Evolutionary conservation across 2,329 filamentous ascomycete species (phyloP).

Genomic region (Ceratocystis ficicola): DNA sequence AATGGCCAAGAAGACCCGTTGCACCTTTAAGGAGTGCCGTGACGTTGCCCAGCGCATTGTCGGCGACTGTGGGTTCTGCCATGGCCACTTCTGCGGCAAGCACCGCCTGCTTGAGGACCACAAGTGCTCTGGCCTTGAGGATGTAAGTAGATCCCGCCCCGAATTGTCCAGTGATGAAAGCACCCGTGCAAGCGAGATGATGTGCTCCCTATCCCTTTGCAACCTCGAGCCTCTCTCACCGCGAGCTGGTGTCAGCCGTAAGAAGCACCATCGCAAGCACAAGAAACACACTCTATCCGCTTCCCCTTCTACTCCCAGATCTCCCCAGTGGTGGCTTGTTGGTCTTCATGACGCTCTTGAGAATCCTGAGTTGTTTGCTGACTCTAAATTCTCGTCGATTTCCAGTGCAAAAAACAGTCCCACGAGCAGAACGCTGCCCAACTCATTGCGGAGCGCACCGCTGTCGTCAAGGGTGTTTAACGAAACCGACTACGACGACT

Average conservation of each 20-base stretch:
- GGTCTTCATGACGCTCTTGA: conserved; percentile 32
- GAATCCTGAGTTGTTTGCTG: conserved; percentile 28
- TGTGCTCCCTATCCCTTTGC: not conserved
- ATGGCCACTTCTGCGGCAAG: conserved; percentile 87
- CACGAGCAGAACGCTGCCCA: conserved; percentile 89
- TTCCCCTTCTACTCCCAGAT: conserved; percentile 3
- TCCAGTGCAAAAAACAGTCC: conserved; percentile 88
- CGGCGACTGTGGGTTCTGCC: conserved; percentile 91
- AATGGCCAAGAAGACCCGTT: conserved; percentile 70
- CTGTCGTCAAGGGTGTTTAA: conserved; percentile 84
- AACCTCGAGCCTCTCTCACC: not conserved
- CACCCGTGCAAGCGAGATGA: not conserved
- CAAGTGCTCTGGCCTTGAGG: conserved; percentile 82
- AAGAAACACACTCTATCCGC: conserved; percentile 21
- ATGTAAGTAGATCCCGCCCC: conserved; percentile 42
- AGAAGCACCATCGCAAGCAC: not conserved
- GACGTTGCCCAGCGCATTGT: conserved; percentile 83
- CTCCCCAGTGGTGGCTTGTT: conserved; percentile 31
- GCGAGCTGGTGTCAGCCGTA: not conserved
- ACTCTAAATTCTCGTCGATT: conserved; percentile 25
- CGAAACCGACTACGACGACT: conserved; percentile 23
- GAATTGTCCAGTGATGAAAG: not conserved
- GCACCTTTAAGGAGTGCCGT: conserved; percentile 81
- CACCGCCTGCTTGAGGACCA: conserved; percentile 90
- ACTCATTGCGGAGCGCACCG: conserved; percentile 82